Conservation (phyloP, 805 yeast genomes). For the Barnettozyma wickerhamii region DNA sequence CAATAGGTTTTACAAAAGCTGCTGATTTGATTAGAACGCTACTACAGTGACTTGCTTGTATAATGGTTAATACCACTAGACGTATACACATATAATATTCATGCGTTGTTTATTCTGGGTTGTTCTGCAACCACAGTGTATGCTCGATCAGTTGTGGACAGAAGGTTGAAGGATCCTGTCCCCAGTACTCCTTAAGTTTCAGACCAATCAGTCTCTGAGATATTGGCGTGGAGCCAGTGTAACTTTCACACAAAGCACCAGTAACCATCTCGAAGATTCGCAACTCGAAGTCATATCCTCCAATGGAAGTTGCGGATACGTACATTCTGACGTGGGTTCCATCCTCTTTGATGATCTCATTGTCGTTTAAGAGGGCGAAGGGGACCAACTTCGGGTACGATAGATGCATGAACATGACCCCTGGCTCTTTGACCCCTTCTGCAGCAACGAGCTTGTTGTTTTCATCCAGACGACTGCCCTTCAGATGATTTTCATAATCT, state of each 20-base stretch:
- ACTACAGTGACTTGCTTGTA: slow-evolving; percentile 4
- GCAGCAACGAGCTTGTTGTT: slow-evolving; percentile 13
- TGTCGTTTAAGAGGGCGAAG: slow-evolving; percentile 23
- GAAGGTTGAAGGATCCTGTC: slow-evolving; percentile 23
- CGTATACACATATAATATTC: not conserved
- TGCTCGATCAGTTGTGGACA: slow-evolving; percentile 33
- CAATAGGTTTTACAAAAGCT: slow-evolving; percentile 11
- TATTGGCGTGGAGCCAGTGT: slow-evolving; percentile 20
- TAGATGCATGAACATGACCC: slow-evolving; percentile 48
- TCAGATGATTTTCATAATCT: slow-evolving; percentile 24
- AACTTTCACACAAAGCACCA: slow-evolving; percentile 32
- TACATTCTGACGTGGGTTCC: slow-evolving; percentile 32
- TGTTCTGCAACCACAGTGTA: slow-evolving; percentile 28
- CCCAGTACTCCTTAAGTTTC: slow-evolving; percentile 26
- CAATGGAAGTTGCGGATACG: slow-evolving; percentile 17
- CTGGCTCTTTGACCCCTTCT: slow-evolving; percentile 13
- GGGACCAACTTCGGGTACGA: slow-evolving; percentile 52
- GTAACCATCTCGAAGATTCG: slow-evolving; percentile 36
- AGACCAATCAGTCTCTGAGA: slow-evolving; percentile 25
- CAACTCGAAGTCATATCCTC: slow-evolving; percentile 37
- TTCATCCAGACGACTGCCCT: slow-evolving; percentile 18
- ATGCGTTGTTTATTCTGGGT: slow-evolving; percentile 20
- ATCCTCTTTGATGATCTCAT: slow-evolving; percentile 22
- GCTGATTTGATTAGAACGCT: slow-evolving; percentile 8
- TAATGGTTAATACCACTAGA: not conserved